Evolutionary conservation across 1,284 basidiomycete species (phyloP).

Genomic region (Malassezia equina): DNA sequence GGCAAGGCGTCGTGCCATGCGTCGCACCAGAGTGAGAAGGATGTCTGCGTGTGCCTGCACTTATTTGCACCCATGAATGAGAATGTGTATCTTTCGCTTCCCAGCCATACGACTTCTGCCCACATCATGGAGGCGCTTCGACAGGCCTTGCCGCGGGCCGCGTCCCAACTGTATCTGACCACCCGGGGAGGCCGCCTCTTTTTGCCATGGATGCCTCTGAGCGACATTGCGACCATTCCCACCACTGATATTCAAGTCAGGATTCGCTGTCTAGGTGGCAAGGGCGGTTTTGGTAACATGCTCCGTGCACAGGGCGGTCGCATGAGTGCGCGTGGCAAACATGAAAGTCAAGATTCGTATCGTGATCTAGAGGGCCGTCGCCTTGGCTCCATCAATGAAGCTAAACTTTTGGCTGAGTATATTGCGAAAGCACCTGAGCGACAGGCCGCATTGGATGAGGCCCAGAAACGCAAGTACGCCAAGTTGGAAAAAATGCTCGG

Average conservation of each 20-base stretch:
- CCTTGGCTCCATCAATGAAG: conserved; percentile 87
- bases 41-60: neutral
- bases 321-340: conserved; percentile 63
- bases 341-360: conserved; percentile 78
- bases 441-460: conserved; percentile 57
- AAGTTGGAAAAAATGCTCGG: conserved; percentile 59
- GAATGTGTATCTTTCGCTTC: neutral
- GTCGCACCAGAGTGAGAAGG: neutral
- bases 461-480: conserved; percentile 66
- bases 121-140: neutral
- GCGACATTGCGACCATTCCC: neutral
- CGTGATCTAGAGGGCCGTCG: conserved; percentile 80
- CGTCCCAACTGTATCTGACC: neutral
- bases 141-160: neutral
- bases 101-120: neutral
- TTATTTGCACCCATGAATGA: neutral
- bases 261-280: conserved; percentile 61
- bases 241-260: conserved; percentile 24
- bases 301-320: conserved; percentile 89
- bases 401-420: conserved; percentile 83
- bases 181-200: conserved; percentile 4
- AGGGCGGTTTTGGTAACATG: conserved; percentile 94
- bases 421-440: conserved; percentile 74
- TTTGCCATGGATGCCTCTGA: neutral
- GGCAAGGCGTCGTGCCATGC: neutral